Base-by-base conservation (phyloP, 345 rosid species). In the Passiflora organensis region DNA sequence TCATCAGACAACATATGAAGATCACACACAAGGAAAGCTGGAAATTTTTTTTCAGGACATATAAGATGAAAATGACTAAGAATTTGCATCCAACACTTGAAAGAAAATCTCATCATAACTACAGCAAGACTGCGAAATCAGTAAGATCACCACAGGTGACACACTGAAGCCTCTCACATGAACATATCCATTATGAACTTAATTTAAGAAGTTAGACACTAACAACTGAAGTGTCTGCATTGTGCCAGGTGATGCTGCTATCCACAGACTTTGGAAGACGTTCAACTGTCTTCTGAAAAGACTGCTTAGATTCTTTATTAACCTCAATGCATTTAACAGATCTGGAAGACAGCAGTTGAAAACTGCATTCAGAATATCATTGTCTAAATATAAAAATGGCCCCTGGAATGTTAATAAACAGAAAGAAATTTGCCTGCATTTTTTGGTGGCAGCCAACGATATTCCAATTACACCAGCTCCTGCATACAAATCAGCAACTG, bases 391-490 rank as follows among this genome's bases (percentile, higher is more conserved):
- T 28, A 28, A 28, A 28, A 28, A 3, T 2, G 34, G 8, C 5
- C 8, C 34, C 34, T 28, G 34, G 34, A 62, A 64, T 22, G 42
- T 16, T 42, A 11, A 32, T 50, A 59, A 59, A 39, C 19, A 52
- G 56, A 43, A 10, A 16, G 6, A 44, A 44, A 68, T 81, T 81
- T 78, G 77, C 96, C 89, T 82, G 95, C 96, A 91, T 67, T 84
- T 88, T 69, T 82, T 81, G 25, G 80, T 71, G 36, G 88, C 84
- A 60, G 93, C 96, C 73, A 91, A 70, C 24, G 98, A 91, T 64
- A 88, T 56, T 64, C 98, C 96, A 70, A 91, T 91, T 50, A 81
- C 91, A 48, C 98, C 96, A 59, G 95, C 95, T 81, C 98, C 98
- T 65, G 96, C 95, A 70, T 88, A 91, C 56, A 91, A 76, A 75